Base-by-base conservation (phyloP, 208 protist genomes). In the Trypanosoma cruzi region DNA sequence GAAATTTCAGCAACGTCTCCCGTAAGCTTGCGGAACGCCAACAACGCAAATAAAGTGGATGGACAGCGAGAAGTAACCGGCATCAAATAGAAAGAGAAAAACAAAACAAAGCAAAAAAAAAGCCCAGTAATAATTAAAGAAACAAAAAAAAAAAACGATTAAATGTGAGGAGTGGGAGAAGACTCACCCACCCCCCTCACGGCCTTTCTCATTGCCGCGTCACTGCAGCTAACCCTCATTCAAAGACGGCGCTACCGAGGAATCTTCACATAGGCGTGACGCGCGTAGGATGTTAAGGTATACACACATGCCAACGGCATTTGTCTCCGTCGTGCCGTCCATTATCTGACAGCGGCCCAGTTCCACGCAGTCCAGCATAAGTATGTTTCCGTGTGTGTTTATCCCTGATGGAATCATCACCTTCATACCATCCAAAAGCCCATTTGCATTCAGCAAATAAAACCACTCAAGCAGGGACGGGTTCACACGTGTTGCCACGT, bases 301-400 rank as follows among this genome's bases (percentile, higher is more conserved):
- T 0, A 91, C 71, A 60, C n/a, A n/a, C n/a, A n/a, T n/a, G n/a
- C n/a, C n/a, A n/a, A n/a, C n/a, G n/a, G n/a, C n/a, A n/a, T n/a
- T 61, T 5, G 78, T 37, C 20, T 42, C 31, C 64, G 42, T 71
- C 49, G 53, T 36, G 37, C 29, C 37, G 18, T 36, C 68, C 0
- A 57, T 37, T 14, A 68, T 36, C 5, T 34, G 48, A 13, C 63
- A 77, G 13, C 46, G 1, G 0, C 77, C 77, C n/a, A 69, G 2
- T 14, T 79, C 48, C 5, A 68, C 54, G 50, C 77, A 80, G 52
- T 93, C 81, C 8, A 89, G 37, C 75, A 87, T 64, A 1, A 87
- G 60, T n/a, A 89, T 72, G n/a, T n/a, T n/a, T n/a, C n/a, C n/a
- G n/a, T n/a, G n/a, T n/a, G n/a, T n/a, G n/a, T n/a, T n/a, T n/a